phyloP scores from a whole-genome alignment of 306 rosid genomes.

The Pueraria montana region DNA sequence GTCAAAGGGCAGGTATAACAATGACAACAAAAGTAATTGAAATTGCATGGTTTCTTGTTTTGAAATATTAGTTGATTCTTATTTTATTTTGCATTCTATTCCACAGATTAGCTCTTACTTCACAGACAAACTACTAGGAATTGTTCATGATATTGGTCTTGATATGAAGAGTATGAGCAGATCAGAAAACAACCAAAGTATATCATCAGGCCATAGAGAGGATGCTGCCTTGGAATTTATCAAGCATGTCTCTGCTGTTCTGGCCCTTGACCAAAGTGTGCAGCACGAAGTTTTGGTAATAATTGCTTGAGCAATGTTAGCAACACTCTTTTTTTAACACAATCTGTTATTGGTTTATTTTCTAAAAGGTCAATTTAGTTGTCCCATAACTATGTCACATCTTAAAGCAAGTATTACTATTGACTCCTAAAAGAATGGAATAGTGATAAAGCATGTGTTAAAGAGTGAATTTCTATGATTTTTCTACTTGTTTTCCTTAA shows the following conservation, averaged over 20 bases:
- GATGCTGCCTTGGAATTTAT: slow-evolving; percentile 91
- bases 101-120: slow-evolving; percentile 87
- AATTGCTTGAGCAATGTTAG: slow-evolving; percentile 30
- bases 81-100: slow-evolving; percentile 42
- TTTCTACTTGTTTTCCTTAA: slow-evolving; percentile 30
- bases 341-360: no score
- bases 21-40: slow-evolving; percentile 41
- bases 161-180: slow-evolving; percentile 73
- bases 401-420: not conserved
- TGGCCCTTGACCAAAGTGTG: slow-evolving; percentile 82
- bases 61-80: slow-evolving; percentile 53
- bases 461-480: no score
- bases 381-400: no score
- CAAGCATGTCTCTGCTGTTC: slow-evolving; percentile 82
- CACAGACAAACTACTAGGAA: slow-evolving; percentile 74
- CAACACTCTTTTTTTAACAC: not conserved
- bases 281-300: slow-evolving; percentile 86
- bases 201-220: slow-evolving; percentile 56
- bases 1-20: slow-evolving; percentile 76
- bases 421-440: not conserved
- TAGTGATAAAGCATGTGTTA: not conserved
- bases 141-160: slow-evolving; percentile 75
- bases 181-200: slow-evolving; percentile 57
- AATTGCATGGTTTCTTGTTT: slow-evolving; percentile 3
- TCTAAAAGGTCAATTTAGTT: no score